These are phyloP conservation scores for Ascochyta fabae DNA, from an alignment of 2,329 filamentous ascomycete species.

Conservation along the genomic window DNA sequence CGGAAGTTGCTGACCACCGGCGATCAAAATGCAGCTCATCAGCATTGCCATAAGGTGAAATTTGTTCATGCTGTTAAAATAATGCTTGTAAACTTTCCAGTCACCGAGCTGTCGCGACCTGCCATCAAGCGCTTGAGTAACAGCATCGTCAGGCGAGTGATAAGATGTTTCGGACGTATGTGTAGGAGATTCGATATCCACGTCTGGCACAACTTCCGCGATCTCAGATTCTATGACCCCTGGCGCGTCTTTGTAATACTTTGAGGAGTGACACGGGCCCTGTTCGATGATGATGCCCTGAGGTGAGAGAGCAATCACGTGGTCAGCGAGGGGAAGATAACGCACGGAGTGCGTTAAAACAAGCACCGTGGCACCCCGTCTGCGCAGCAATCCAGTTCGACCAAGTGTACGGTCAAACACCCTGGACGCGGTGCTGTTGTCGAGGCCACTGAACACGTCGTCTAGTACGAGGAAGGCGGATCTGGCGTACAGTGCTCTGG, in stretches of 20 bases:
- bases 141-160: background rate
- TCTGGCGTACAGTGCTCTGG: slow-evolving; percentile 50
- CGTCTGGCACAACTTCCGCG: background rate
- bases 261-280: background rate
- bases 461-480: slow-evolving; percentile 53
- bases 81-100: slow-evolving; percentile 12
- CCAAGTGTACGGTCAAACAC: slow-evolving; percentile 52
- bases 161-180: background rate
- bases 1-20: background rate
- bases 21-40: background rate
- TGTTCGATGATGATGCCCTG: background rate
- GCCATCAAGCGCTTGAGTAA: background rate
- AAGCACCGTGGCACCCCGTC: slow-evolving; percentile 25
- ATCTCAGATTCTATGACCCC: background rate
- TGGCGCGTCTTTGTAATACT: background rate
- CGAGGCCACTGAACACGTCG: slow-evolving; percentile 56
- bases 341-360: slow-evolving; percentile 6
- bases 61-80: slow-evolving; percentile 1
- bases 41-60: background rate
- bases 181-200: background rate
- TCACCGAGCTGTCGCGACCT: slow-evolving; percentile 8
- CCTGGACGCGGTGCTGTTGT: slow-evolving; percentile 28
- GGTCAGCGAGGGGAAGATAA: background rate
- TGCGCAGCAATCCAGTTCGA: slow-evolving; percentile 48
- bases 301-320: background rate